Base-by-base conservation (phyloP, 139 green algal genomes). In the Coelastrella sp. region DNA sequence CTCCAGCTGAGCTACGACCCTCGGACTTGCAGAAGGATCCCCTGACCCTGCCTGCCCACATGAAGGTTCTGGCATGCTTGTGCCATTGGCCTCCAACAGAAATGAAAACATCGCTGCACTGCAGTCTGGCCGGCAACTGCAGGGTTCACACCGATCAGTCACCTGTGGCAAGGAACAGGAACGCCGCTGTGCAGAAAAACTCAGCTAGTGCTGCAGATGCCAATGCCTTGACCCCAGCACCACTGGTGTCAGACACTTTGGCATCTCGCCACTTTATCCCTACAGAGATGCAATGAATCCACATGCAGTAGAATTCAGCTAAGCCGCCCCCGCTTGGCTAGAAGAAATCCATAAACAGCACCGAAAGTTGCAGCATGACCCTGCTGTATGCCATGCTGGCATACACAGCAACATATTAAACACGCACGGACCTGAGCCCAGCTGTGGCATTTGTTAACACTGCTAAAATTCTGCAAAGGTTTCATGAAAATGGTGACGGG, bases 161-260 rank as follows among this genome's bases (percentile, higher is more conserved):
- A 83, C 49, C 78, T 65, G 83, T 88, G 7, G 83, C 65, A 4
- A 80, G 15, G 19, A 88, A 80, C 20, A 88, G 35, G 83, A 88
- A 88, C 14, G 83, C 83, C 22, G 83, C 83, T 68, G 83, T 88
- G 83, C 83, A 88, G 65, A 88, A 88, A 65, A 88, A 88, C 83
- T 88, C 83, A 24, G 83, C 83, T 14, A 88, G 27, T 20, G 27
- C 83, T 68, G 83, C 83, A 27, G 83, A 78, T 14, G 59, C 17
- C 65, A 78, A 60, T 11, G 78, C 49, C 24, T 58, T 84, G 63
- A 70, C 12, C 63, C 63, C 63, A 17, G 63, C 12, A 17, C 63
- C 70, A 78, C 15, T 12, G 70, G 19, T 78, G 70, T 25, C 70
- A 12, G 70, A 25, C 15, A 78, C n/a, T 17, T 17, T 22, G 63